Conservation (phyloP, 2,329 filamentous ascomycete species). For the Alternaria burnsii region DNA sequence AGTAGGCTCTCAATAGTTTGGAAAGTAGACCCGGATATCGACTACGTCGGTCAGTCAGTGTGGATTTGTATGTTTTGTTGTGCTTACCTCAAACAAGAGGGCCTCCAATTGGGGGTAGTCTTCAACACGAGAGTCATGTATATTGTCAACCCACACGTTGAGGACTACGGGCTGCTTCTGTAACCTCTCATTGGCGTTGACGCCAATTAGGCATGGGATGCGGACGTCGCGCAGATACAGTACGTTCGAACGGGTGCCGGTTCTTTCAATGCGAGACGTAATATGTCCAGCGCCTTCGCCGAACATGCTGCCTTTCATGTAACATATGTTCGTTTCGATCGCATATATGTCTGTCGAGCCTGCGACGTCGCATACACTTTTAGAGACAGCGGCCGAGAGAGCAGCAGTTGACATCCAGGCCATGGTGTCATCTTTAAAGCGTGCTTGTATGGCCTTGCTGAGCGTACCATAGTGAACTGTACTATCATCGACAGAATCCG, state of each 20-base stretch:
- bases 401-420: conserved; percentile 38
- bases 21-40: conserved; percentile 54
- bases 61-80: not conserved
- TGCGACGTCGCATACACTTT: conserved; percentile 33
- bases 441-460: conserved; percentile 69
- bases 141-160: conserved; percentile 68
- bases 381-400: conserved; percentile 26
- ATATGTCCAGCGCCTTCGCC: conserved; percentile 67
- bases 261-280: conserved; percentile 38
- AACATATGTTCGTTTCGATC: conserved; percentile 62
- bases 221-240: conserved; percentile 66
- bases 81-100: conserved; percentile 67
- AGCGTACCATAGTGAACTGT: conserved; percentile 79
- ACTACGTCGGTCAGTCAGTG: conserved; percentile 40
- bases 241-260: conserved; percentile 31
- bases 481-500: conserved; percentile 70
- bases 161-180: conserved; percentile 71
- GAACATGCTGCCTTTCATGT: conserved; percentile 75
- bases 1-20: conserved; percentile 59
- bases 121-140: conserved; percentile 56
- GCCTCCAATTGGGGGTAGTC: conserved; percentile 65
- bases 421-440: conserved; percentile 47
- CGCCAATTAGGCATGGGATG: conserved; percentile 74
- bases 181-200: conserved; percentile 74
- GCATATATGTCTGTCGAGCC: conserved; percentile 44